These are phyloP conservation scores for Penicillium sp. DNA, from an alignment of 2,329 filamentous ascomycete genomes.

Conservation along the genomic window DNA sequence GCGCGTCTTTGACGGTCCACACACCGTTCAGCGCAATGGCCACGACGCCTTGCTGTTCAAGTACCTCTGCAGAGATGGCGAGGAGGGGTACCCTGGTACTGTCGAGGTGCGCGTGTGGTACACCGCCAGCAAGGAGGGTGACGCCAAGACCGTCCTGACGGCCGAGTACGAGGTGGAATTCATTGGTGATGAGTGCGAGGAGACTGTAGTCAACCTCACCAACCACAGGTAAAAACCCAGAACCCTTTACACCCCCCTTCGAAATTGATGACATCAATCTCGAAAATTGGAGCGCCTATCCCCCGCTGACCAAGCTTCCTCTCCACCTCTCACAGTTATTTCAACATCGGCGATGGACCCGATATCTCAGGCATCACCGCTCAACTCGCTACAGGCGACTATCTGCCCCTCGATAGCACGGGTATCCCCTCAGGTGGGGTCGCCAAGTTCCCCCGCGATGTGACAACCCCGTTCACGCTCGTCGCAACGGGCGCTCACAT, in stretches of 20 bases:
- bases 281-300: background rate
- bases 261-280: background rate
- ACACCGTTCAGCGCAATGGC: slow-evolving; percentile 53
- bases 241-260: background rate
- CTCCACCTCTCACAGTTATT: slow-evolving; percentile 50
- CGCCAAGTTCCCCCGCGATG: slow-evolving; percentile 60
- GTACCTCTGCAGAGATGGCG: slow-evolving; percentile 70
- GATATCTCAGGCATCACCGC: slow-evolving; percentile 63
- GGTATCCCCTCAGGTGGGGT: slow-evolving; percentile 73
- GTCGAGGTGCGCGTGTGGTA: slow-evolving; percentile 78
- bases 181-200: slow-evolving; percentile 70
- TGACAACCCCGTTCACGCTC: slow-evolving; percentile 68
- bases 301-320: background rate
- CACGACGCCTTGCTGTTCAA: slow-evolving; percentile 67
- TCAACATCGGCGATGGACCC: slow-evolving; percentile 61
- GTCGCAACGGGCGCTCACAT: slow-evolving; percentile 70
- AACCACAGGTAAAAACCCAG: slow-evolving; percentile 74
- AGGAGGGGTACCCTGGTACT: slow-evolving; percentile 86
- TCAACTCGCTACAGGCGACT: slow-evolving; percentile 57
- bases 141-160: slow-evolving; percentile 68
- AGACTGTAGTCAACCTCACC: slow-evolving; percentile 88
- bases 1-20: slow-evolving; percentile 51
- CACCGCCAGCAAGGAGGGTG: slow-evolving; percentile 66
- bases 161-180: slow-evolving; percentile 90
- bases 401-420: slow-evolving; percentile 70